A percentile compares a stretch with the other conserved stretches of the same genome.
Evolutionary conservation across 164 flowering plant species (phyloP).

Genomic region (Stephania yunnanensis): DNA sequence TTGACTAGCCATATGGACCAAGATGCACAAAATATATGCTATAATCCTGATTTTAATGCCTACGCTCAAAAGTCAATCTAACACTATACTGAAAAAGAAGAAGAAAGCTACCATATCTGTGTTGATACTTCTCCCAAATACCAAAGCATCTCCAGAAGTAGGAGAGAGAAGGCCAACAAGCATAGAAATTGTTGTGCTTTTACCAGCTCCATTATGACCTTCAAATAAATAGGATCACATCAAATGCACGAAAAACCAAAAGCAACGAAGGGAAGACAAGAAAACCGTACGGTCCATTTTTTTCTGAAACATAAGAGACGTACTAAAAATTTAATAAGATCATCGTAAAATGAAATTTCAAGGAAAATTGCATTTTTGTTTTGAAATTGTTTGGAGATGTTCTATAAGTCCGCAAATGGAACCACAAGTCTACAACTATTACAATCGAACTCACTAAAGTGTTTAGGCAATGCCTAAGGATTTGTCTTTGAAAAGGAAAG

Average conservation of each 20-base stretch:
- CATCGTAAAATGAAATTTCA: neutral
- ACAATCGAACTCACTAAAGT: too few species aligned
- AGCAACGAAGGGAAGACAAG: neutral
- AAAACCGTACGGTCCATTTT: neutral
- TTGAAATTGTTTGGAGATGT: too few species aligned
- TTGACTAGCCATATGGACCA: too few species aligned
- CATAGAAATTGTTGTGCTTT: slow-evolving; percentile 98
- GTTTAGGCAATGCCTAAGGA: too few species aligned
- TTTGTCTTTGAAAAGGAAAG: too few species aligned
- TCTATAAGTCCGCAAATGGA: too few species aligned
- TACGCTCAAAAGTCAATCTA: neutral
- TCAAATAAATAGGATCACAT: slow-evolving; percentile 18
- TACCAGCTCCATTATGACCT: slow-evolving; percentile 99
- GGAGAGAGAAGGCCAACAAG: slow-evolving; percentile 96
- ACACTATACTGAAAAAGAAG: neutral
- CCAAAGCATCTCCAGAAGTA: slow-evolving; percentile 92
- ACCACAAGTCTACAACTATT: too few species aligned
- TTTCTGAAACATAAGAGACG: neutral
- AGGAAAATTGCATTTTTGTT: too few species aligned
- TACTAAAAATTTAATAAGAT: neutral
- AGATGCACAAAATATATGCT: too few species aligned
- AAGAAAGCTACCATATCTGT: slow-evolving; percentile 66
- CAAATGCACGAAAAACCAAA: neutral
- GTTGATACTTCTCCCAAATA: slow-evolving; percentile 75
- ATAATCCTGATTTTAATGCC: too few species aligned